Percentiles rank a stretch among this genome's conserved stretches.
phyloP scores from a whole-genome alignment of 2,329 filamentous ascomycete genomes.

The Elsinoe batatas region DNA sequence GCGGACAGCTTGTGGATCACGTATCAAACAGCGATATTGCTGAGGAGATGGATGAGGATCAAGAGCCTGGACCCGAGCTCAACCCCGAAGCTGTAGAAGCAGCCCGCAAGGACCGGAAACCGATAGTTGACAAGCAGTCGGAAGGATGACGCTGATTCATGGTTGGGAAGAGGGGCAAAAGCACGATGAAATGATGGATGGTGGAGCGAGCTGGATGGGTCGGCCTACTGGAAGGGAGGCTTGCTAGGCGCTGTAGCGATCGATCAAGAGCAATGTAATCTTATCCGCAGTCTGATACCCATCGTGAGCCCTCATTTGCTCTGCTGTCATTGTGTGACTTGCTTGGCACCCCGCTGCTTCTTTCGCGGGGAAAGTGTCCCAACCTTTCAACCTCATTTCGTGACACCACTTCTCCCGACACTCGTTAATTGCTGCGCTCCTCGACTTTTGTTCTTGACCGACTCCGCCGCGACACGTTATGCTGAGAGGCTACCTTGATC shows the following conservation, averaged over 20 bases:
- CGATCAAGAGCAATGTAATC: constrained; percentile 5
- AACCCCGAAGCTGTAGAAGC: constrained; percentile 37
- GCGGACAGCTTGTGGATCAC: constrained; percentile 30
- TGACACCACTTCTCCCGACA: not conserved
- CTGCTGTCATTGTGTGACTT: too few species aligned
- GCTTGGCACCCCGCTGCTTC: constrained; percentile 6
- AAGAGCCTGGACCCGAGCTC: constrained; percentile 37
- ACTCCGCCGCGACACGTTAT: not conserved
- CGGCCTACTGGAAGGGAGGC: not conserved
- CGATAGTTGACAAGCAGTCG: not conserved
- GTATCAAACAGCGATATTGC: constrained; percentile 32
- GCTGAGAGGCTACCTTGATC: not conserved
- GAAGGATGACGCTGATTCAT: not conserved
- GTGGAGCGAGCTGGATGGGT: not conserved
- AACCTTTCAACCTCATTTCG: constrained; percentile 1
- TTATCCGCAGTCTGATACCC: not conserved
- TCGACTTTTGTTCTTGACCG: not conserved
- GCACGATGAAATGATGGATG: not conserved
- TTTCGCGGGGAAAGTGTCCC: not conserved
- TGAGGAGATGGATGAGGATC: constrained; percentile 30
- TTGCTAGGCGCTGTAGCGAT: constrained; percentile 5
- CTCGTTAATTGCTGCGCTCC: not conserved
- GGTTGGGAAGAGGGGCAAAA: not conserved
- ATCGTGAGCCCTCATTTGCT: too few species aligned
- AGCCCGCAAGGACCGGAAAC: constrained; percentile 30